These are phyloP conservation scores for Pythium phragmiticola DNA, from an alignment of 352 stramenopile species.

Conservation along the genomic window DNA sequence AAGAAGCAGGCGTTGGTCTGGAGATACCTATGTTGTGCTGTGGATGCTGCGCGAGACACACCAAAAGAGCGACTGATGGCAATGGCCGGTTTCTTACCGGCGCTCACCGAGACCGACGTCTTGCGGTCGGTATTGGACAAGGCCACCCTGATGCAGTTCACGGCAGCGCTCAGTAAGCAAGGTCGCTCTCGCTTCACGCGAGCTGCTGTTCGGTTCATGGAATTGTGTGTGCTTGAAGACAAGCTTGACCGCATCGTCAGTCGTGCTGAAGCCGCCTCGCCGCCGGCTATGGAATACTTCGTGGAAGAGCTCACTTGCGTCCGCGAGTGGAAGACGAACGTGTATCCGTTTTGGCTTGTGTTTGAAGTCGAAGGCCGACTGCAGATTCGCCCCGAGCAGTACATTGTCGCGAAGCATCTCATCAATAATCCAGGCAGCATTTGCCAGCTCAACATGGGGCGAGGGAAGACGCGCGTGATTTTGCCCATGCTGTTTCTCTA, in stretches of 20 bases:
- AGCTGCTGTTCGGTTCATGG: constrained; percentile 43
- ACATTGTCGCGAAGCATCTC: constrained; percentile 64
- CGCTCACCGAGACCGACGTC: constrained; percentile 4
- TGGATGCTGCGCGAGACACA: neutral
- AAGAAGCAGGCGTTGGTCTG: neutral
- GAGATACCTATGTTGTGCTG: neutral
- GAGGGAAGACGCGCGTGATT: constrained; percentile 86
- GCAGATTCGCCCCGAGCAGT: constrained; percentile 82
- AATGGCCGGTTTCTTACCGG: neutral
- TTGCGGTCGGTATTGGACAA: constrained; percentile 23
- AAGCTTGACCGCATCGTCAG: constrained; percentile 51
- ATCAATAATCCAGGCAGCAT: constrained; percentile 62
- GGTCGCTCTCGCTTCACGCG: constrained; percentile 9
- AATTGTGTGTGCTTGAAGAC: constrained; percentile 79
- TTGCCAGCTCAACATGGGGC: constrained; percentile 87
- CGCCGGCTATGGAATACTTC: constrained; percentile 55
- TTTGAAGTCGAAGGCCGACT: constrained; percentile 84
- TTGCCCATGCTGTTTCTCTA: constrained; percentile 86
- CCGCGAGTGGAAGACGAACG: constrained; percentile 45
- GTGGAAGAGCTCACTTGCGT: constrained; percentile 27
- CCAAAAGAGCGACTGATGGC: constrained; percentile 2
- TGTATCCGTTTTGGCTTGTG: constrained; percentile 81
- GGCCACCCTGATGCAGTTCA: neutral
- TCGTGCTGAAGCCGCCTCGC: constrained; percentile 18
- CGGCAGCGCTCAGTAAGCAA: neutral